These are phyloP conservation scores for Kingdonia uniflora DNA, from an alignment of 164 flowering plant genomes.

Conservation along the genomic window DNA sequence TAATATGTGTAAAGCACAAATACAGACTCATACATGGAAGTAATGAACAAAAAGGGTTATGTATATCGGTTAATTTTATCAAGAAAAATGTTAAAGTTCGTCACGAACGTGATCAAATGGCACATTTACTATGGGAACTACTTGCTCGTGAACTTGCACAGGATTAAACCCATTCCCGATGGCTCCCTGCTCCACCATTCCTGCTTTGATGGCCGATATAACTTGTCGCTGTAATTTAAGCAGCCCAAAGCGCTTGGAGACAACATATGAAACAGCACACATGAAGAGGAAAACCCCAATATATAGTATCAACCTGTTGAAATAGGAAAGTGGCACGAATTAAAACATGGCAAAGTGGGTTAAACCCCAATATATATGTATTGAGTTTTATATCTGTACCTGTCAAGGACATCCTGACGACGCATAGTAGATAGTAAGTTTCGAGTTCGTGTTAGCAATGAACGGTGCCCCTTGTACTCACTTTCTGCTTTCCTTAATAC, in stretches of 20 bases:
- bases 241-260: constrained; percentile 78
- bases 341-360: neutral
- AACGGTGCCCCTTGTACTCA: constrained; percentile 89
- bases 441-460: constrained; percentile 70
- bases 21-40: too few species aligned
- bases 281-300: constrained; percentile 60
- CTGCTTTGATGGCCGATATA: constrained; percentile 54
- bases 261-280: constrained; percentile 72
- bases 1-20: too few species aligned
- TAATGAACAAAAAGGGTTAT: too few species aligned
- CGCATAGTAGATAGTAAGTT: constrained; percentile 78
- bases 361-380: neutral
- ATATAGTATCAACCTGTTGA: constrained; percentile 51
- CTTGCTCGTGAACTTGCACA: constrained; percentile 21
- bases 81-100: constrained; percentile 16
- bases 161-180: constrained; percentile 27
- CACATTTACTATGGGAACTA: constrained; percentile 21
- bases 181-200: constrained; percentile 34
- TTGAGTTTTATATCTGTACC: constrained; percentile 24
- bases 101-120: constrained; percentile 28
- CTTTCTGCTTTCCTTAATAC: constrained; percentile 76
- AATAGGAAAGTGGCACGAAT: constrained; percentile 3
- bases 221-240: constrained; percentile 62
- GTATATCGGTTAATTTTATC: too few species aligned
- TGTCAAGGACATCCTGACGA: constrained; percentile 81